Evolutionary conservation across 495 filamentous ascomycete genomes (phyloP).

Genomic region (Xylaria venustula): DNA sequence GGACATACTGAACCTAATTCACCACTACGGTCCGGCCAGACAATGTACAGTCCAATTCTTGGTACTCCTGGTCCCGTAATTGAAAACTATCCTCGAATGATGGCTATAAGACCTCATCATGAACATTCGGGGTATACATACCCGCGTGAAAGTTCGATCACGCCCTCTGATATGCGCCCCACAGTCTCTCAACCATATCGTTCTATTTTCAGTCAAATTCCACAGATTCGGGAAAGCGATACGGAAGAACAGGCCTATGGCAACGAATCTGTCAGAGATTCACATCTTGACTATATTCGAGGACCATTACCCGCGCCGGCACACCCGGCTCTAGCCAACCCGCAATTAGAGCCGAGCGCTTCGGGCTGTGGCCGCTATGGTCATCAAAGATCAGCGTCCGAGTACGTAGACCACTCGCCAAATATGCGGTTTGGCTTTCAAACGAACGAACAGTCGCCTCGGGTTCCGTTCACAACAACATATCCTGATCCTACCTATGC

Average conservation of each 20-base stretch:
- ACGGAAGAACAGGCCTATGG: slow-evolving; percentile 4
- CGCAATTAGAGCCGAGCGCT: neutral
- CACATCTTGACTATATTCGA: slow-evolving; percentile 4
- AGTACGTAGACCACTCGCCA: neutral
- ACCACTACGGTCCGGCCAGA: too few species aligned
- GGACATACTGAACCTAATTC: neutral
- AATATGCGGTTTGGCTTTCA: neutral
- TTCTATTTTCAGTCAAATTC: neutral
- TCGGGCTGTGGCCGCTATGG: neutral
- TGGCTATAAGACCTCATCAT: too few species aligned
- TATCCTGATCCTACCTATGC: neutral
- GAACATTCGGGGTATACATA: too few species aligned
- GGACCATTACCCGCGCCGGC: slow-evolving; percentile 12
- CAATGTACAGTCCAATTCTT: too few species aligned
- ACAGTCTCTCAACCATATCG: too few species aligned
- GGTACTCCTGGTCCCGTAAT: too few species aligned
- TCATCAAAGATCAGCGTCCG: slow-evolving; percentile 20
- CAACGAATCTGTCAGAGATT: neutral
- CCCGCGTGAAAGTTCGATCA: too few species aligned
- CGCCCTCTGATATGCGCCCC: too few species aligned
- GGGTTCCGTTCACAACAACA: neutral
- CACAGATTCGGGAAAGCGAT: neutral
- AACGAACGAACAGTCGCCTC: neutral
- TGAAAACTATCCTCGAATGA: too few species aligned
- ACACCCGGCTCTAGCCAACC: slow-evolving; percentile 11